Evolutionary conservation across 768 basidiomycete species (phyloP).

Genomic region (Nevesoporus exiguus): DNA sequence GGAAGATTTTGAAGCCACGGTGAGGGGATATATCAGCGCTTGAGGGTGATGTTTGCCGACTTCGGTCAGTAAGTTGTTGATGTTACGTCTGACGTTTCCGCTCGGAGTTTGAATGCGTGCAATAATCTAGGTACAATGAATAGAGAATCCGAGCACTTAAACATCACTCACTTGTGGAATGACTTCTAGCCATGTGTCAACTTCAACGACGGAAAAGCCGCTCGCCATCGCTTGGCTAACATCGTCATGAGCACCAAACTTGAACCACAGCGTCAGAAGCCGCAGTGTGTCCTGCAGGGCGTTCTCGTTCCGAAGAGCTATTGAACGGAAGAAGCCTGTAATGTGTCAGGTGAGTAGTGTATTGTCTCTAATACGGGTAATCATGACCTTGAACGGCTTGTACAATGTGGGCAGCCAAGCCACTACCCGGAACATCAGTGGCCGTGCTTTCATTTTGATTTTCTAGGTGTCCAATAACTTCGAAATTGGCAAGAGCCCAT

Average conservation of each 20-base stretch:
- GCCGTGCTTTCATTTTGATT: conserved; percentile 53
- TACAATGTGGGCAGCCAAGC: conserved; percentile 79
- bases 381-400: conserved; percentile 83
- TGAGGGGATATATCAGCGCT: conserved; percentile 92
- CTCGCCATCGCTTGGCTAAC: conserved; percentile 86
- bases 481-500: conserved; percentile 96
- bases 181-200: conserved; percentile 98
- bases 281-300: conserved; percentile 93
- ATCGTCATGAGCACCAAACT: conserved; percentile 86
- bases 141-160: neutral
- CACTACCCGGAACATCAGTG: conserved; percentile 55
- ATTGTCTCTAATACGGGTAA: neutral
- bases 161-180: conserved; percentile 78
- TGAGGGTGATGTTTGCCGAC: conserved; percentile 97
- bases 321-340: conserved; percentile 91
- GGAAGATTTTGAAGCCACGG: conserved; percentile 95
- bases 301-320: conserved; percentile 83
- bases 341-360: conserved; percentile 7
- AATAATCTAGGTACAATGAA: conserved; percentile 65
- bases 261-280: conserved; percentile 96
- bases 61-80: conserved; percentile 82
- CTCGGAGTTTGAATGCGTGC: conserved; percentile 97
- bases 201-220: conserved; percentile 85
- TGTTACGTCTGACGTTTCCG: conserved; percentile 79
- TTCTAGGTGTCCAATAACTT: conserved; percentile 83